These are phyloP conservation scores for Hortiboletus rubellus DNA, from an alignment of 1,284 basidiomycete species.

Conservation along the genomic window DNA sequence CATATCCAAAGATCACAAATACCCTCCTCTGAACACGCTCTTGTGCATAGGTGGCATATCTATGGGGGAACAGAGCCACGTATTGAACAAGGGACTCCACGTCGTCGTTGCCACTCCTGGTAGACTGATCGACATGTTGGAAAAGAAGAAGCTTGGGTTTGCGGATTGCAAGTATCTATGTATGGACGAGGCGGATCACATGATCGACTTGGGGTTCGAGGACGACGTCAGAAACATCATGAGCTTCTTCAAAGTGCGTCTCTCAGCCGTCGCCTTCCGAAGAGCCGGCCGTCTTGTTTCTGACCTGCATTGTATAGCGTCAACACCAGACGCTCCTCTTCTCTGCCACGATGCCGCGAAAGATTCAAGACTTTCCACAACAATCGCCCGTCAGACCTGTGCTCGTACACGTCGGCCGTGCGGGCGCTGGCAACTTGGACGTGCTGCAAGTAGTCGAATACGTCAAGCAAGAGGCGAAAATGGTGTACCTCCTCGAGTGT, in stretches of 20 bases:
- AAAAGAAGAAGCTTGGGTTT: constrained; percentile 90
- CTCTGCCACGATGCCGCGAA: constrained; percentile 98
- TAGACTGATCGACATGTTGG: constrained; percentile 94
- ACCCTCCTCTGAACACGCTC: constrained; percentile 84
- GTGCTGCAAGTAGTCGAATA: constrained; percentile 98
- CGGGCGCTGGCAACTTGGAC: constrained; percentile 96
- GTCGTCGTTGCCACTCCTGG: constrained; percentile 97
- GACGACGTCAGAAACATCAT: constrained; percentile 98
- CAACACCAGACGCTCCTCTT: constrained; percentile 98
- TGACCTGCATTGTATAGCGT: constrained; percentile 47
- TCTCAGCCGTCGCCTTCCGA: background rate
- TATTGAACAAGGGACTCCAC: constrained; percentile 88
- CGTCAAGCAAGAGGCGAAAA: constrained; percentile 99
- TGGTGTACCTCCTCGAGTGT: constrained; percentile 98
- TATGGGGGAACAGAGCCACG: constrained; percentile 94
- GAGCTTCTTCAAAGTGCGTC: constrained; percentile 90
- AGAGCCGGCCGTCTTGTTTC: background rate
- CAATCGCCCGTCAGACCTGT: constrained; percentile 92
- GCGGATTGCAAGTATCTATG: constrained; percentile 93
- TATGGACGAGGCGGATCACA: constrained; percentile 98
- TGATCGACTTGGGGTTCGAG: constrained; percentile 99
- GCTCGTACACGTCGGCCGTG: constrained; percentile 96
- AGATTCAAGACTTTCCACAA: constrained; percentile 98
- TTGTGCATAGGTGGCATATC: constrained; percentile 98
- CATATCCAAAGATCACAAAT: constrained; percentile 75